Conservation (phyloP, 2,329 filamentous ascomycete species). For the Zasmidium angulare region DNA sequence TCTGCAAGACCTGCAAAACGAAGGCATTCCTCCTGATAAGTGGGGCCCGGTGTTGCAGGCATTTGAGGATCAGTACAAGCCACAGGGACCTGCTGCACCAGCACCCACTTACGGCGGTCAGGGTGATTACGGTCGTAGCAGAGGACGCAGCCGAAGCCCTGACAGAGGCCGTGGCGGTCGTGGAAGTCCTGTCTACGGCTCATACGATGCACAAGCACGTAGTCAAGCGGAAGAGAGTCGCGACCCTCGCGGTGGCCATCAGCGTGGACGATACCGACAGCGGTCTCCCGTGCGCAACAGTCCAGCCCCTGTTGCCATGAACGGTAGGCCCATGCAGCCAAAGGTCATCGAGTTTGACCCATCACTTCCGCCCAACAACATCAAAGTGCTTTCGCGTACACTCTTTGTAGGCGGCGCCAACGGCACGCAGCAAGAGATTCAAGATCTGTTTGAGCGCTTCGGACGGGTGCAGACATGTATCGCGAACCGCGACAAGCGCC, state of each 20-base stretch:
- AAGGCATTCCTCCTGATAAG: conserved; percentile 75
- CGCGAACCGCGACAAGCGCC: conserved; percentile 95
- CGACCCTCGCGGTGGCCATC: conserved; percentile 41
- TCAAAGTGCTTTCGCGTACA: conserved; percentile 92
- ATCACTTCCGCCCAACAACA: conserved; percentile 69
- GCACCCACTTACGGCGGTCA: conserved; percentile 21
- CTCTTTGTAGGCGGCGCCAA: conserved; percentile 94
- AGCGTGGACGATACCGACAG: conserved; percentile 74
- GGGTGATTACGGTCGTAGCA: conserved; percentile 57
- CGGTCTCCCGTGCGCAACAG: conserved; percentile 73
- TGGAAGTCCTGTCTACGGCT: conserved; percentile 67
- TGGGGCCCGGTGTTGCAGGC: conserved; percentile 61
- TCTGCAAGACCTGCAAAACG: conserved; percentile 71
- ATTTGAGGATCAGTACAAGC: conserved; percentile 38
- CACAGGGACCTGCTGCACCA: conserved; percentile 10
- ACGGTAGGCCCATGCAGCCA: conserved; percentile 46
- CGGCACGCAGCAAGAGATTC: conserved; percentile 74
- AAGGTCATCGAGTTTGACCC: conserved; percentile 83
- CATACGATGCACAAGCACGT: conserved; percentile 58
- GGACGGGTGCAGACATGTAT: conserved; percentile 96
- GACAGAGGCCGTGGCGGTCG: conserved; percentile 60
- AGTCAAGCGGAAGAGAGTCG: conserved; percentile 23
- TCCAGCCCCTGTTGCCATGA: conserved; percentile 51
- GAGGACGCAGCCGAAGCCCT: conserved; percentile 66
- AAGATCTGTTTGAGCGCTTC: conserved; percentile 74